Conservation (phyloP, 768 basidiomycete species). For the Udeniomyces megalosporus region DNA sequence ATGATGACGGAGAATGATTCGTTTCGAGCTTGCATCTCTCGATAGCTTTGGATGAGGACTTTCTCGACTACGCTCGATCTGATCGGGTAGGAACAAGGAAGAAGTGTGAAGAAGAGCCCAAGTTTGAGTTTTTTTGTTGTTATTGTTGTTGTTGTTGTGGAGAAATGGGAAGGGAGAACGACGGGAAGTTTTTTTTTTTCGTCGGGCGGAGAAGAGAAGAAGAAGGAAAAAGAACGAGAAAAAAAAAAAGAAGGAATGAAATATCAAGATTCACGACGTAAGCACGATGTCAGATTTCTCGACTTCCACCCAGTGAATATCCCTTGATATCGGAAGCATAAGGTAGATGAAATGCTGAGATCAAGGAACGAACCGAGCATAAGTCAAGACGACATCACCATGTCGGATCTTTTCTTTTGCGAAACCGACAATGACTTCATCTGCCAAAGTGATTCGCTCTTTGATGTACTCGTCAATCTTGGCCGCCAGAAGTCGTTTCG, state of each 20-base stretch:
- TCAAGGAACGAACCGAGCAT: constrained; percentile 64
- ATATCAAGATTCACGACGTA: too few relatives aligned
- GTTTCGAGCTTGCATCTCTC: constrained; percentile 40
- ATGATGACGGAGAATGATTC: constrained; percentile 65
- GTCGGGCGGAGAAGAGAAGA: not conserved
- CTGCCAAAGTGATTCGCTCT: constrained; percentile 83
- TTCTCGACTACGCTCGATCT: constrained; percentile 93
- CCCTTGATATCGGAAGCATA: too few relatives aligned
- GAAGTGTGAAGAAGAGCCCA: not conserved
- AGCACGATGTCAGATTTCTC: too few relatives aligned
- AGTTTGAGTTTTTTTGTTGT: not conserved
- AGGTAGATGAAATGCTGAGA: too few relatives aligned
- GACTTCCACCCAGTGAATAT: too few relatives aligned
- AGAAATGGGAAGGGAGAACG: too few relatives aligned
- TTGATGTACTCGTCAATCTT: constrained; percentile 87
- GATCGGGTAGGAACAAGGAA: not conserved
- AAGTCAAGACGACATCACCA: constrained; percentile 81
- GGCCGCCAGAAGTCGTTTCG: constrained; percentile 63
- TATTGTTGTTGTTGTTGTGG: too few relatives aligned
- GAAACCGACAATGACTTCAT: constrained; percentile 76
- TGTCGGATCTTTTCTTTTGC: constrained; percentile 88
- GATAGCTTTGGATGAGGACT: constrained; percentile 59
- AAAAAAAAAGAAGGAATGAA: too few relatives aligned
- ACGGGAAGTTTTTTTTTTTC: too few relatives aligned
- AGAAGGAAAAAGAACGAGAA: not conserved